These are phyloP conservation scores for Rhododendron henanense DNA, from an alignment of 148 eudicot genomes.

Conservation along the genomic window DNA sequence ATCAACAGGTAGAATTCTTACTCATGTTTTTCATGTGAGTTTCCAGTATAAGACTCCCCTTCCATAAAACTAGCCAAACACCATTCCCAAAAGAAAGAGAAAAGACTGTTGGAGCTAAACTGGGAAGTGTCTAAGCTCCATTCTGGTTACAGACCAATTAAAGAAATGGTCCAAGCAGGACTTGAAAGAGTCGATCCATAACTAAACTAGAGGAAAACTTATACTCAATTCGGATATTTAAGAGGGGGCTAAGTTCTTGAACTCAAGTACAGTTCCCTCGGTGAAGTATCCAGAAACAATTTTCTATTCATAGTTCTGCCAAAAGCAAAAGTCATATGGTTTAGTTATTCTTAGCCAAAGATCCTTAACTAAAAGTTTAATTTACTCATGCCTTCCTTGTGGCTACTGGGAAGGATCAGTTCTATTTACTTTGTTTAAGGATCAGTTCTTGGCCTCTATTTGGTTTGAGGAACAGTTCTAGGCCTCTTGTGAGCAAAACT, in stretches of 20 bases:
- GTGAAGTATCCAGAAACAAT: background rate
- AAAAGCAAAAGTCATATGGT: background rate
- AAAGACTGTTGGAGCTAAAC: background rate
- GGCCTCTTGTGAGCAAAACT: background rate
- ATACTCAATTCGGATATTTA: background rate
- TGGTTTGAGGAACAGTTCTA: background rate
- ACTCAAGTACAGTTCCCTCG: background rate
- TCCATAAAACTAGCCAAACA: background rate
- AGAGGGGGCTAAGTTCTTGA: background rate
- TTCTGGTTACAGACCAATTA: background rate
- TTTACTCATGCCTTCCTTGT: background rate
- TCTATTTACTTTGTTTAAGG: too few species aligned
- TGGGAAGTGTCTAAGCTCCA: background rate
- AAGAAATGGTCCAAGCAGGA: background rate
- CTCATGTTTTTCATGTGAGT: background rate
- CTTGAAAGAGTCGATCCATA: background rate
- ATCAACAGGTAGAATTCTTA: conserved; percentile 51
- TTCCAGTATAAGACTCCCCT: background rate
- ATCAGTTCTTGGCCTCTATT: background rate
- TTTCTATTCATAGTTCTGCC: background rate
- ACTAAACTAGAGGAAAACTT: background rate
- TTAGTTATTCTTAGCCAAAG: background rate
- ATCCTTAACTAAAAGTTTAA: background rate
- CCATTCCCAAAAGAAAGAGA: background rate
- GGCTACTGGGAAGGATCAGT: background rate